A percentile compares a stretch with the other conserved stretches of the same genome.
Conservation (phyloP, 495 filamentous ascomycete species). For the Podospora appendiculata region DNA sequence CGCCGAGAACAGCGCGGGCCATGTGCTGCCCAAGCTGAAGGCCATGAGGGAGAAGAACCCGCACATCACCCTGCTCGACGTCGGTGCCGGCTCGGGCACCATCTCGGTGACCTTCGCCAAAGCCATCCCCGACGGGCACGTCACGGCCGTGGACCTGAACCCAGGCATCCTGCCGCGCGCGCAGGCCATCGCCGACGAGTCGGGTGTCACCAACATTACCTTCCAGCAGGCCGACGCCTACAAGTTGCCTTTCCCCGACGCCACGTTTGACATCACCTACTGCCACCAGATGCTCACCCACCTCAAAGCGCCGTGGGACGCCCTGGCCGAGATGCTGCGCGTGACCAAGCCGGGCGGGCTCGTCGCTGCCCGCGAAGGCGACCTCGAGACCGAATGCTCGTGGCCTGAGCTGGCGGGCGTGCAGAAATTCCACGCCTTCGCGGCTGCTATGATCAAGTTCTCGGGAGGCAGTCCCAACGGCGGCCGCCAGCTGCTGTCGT, state of each 20-base stretch:
- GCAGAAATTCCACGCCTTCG: constrained; percentile 24
- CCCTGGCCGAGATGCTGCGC: constrained; percentile 35
- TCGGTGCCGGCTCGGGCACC: constrained; percentile 32
- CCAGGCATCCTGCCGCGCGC: constrained; percentile 28
- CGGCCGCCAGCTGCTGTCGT: constrained; percentile 33
- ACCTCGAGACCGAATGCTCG: constrained; percentile 24
- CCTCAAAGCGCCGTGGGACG: constrained; percentile 26
- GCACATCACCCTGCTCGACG: constrained; percentile 26
- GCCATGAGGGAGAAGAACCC: constrained; percentile 19
- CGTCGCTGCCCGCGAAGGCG: constrained; percentile 34
- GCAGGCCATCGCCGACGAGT: constrained; percentile 11
- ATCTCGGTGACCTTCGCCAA: constrained; percentile 30
- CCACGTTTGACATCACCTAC: constrained; percentile 33
- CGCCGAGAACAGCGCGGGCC: constrained; percentile 25
- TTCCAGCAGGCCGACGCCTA: constrained; percentile 31
- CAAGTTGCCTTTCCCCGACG: constrained; percentile 33
- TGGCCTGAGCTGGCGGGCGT: constrained; percentile 31
- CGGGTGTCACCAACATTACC: constrained; percentile 21
- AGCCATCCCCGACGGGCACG: constrained; percentile 22
- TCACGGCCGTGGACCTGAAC: constrained; percentile 36
- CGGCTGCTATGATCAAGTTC: constrained; percentile 12
- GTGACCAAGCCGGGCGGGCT: constrained; percentile 35
- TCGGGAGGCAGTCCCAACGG: constrained; percentile 20
- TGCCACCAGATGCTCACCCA: constrained; percentile 35
- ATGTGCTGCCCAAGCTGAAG: constrained; percentile 26